phyloP scores from a whole-genome alignment of 768 basidiomycete genomes.

The Lentinula sp. region DNA sequence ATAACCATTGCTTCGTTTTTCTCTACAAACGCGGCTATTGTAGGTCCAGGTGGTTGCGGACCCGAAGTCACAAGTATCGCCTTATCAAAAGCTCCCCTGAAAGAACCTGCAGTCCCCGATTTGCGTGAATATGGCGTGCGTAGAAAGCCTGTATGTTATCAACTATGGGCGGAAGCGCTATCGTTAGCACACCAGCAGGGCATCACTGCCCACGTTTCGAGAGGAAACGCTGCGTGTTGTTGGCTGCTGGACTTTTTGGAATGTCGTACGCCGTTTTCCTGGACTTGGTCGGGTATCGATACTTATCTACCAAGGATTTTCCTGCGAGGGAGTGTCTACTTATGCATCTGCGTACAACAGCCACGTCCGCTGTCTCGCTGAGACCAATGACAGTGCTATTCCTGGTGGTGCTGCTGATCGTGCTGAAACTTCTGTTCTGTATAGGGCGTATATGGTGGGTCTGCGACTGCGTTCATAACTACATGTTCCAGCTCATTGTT shows the following conservation, averaged over 20 bases:
- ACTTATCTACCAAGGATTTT: no score
- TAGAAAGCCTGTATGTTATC: not conserved
- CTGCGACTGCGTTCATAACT: not conserved
- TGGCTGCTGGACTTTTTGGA: not conserved
- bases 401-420: no score
- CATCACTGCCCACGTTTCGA: not conserved
- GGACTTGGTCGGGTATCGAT: no score
- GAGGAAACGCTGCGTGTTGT: not conserved
- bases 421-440: not conserved
- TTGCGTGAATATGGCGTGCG: not conserved
- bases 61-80: not conserved
- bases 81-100: not conserved
- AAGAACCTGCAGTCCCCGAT: not conserved
- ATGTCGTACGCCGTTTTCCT: no score
- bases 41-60: not conserved
- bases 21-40: constrained; percentile 5
- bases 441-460: not conserved
- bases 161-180: not conserved
- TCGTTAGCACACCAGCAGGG: not conserved
- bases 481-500: no score
- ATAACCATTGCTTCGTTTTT: not conserved
- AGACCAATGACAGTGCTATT: no score
- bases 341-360: no score
- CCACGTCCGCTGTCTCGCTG: no score
- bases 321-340: no score